Base-by-base conservation (phyloP, 192 early-diverging fungal species). In the Linnemannia exigua region DNA sequence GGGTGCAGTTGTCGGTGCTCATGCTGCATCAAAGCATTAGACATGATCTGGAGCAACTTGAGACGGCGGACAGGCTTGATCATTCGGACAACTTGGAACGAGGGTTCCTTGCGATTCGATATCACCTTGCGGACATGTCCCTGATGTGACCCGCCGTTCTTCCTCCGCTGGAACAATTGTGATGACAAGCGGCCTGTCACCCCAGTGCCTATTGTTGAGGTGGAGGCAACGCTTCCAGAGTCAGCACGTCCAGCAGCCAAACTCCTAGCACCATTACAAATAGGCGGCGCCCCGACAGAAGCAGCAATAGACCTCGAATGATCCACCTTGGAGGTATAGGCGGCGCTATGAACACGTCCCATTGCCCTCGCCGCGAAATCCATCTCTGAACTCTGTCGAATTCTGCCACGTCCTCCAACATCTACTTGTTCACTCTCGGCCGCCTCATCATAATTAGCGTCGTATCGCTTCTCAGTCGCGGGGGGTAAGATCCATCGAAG, bases 31-130 rank as follows among this genome's bases (percentile, higher is more conserved):
- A 86, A 16, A 0, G 84, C 84, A 25, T 80, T 86, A 38, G 76
- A 86, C 78, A 86, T 75, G 79, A 86, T 80, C 36, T 86, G 84
- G n/a, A 86, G 28, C 11, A 86, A 46, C 51, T 86, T 86, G 31
- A 86, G 70, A 11, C 84, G 78, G 14, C 84, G 67, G 22, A 86
- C 84, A 11, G 84, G 84, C 70, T 86, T 86, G 41, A 86, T 86
- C 84, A 86, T 86, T 38, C 84, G 58, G 51, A 74, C 76, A 1
- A 86, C 63, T 17, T 80, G 84, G 68, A 79, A 84, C 54, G 82
- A 74, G 15, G 81, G 44, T 1, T 31, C 37, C 68, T 44, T 25
- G 20, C 35, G 11, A 25, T 70, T 70, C 35, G 37, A n/a, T 0
- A 36, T 3, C 2, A 36, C 37, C 19, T 41, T 25, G 68, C 36